These are phyloP conservation scores for Phylloporus arenicola DNA, from an alignment of 768 basidiomycete genomes.

Conservation along the genomic window DNA sequence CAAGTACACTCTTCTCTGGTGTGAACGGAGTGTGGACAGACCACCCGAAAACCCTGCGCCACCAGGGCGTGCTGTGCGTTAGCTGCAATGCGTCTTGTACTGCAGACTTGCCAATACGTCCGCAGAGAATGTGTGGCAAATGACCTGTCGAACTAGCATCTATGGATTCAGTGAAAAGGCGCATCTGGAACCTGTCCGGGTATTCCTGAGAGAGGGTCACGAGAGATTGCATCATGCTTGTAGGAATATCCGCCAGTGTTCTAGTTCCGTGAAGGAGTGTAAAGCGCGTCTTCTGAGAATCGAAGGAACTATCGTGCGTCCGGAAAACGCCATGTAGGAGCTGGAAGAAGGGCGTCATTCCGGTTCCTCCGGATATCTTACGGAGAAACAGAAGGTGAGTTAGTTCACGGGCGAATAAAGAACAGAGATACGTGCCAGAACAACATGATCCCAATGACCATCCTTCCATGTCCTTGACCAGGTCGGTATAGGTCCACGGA, in stretches of 20 bases:
- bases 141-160: slow-evolving; percentile 16
- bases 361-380: slow-evolving; percentile 85
- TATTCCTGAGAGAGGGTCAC: slow-evolving; percentile 40
- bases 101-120: slow-evolving; percentile 50
- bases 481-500: slow-evolving; percentile 71
- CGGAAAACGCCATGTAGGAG: slow-evolving; percentile 55
- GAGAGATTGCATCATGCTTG: slow-evolving; percentile 51
- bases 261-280: slow-evolving; percentile 71
- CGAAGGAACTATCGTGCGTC: slow-evolving; percentile 17
- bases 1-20: slow-evolving; percentile 44
- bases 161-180: slow-evolving; percentile 56
- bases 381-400: neutral
- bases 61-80: slow-evolving; percentile 26
- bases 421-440: slow-evolving; percentile 49
- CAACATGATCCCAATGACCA: slow-evolving; percentile 69
- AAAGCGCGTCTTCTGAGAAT: slow-evolving; percentile 42
- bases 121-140: slow-evolving; percentile 33
- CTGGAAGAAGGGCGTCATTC: slow-evolving; percentile 82
- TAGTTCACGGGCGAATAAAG: neutral
- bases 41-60: slow-evolving; percentile 22
- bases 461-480: slow-evolving; percentile 46
- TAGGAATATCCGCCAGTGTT: slow-evolving; percentile 60
- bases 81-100: slow-evolving; percentile 41
- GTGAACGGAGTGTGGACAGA: slow-evolving; percentile 1
- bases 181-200: slow-evolving; percentile 52